Evolutionary conservation across 1,284 basidiomycete genomes (phyloP), one percentile per base, ranked within the genome.

Genomic region (Leucoagaricus sp.): DNA sequence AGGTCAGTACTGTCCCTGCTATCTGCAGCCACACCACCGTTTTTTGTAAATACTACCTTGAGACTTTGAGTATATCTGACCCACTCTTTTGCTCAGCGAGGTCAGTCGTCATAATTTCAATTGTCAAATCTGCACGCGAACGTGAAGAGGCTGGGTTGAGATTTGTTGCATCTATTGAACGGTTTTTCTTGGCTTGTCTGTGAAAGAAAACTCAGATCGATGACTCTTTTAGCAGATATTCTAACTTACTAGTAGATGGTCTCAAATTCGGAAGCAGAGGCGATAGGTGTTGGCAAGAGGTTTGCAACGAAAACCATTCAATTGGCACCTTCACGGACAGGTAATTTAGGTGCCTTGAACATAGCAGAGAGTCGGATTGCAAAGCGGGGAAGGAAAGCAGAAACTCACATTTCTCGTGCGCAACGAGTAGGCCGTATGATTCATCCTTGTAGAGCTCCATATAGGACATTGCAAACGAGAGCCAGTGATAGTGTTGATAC

Each of bases 361-460:
- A 28, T 49, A 45, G n/a, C 25, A 45, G 17, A 15, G 47, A 4
- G 41, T 21, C 33, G 33, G 25, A 29, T n/a, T 34, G 41, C 1
- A 49, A 12, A 25, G 4, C 7, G 21, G 40, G 17, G 17, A 28
- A 17, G 21, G 6, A 23, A 19, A n/a, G 4, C 17, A 55, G 36
- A 44, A 29, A 75, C 80, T 31, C 63, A 88, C 89, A 48, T 78
- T 83, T 52, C n/a, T 88, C 88, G 45, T 86, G 76, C 49, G 81
- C 74, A 2, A 89, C 86, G 3, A 94, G 78, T 3, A 94, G 78
- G 65, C 93, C 91, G 65, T 90, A 93, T 1, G 89, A 86, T 58
- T 93, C 89, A 63, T 94, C 91, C 64, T 91, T 91, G 72, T 93
- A 91, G 42, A 93, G 91, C 67, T 93, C 92, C 81, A 93, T 89